Conservation (phyloP, 495 filamentous ascomycete genomes). For the Neurospora cerealis region DNA sequence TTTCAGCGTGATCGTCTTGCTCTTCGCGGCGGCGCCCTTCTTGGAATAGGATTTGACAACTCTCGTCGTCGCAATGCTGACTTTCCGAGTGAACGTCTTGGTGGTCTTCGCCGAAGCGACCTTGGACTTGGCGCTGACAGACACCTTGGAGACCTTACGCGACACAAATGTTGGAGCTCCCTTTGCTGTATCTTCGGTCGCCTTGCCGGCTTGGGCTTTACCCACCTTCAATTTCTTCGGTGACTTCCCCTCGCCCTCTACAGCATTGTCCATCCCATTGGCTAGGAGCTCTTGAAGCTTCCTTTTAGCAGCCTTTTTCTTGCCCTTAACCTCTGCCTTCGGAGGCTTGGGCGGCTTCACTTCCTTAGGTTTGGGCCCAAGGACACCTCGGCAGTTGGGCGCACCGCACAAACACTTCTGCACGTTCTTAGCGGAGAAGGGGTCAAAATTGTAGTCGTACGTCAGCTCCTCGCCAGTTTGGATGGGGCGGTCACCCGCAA, state of each 20-base stretch:
- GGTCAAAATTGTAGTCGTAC: slow-evolving; percentile 99
- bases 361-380: slow-evolving; percentile 63
- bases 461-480: slow-evolving; percentile 92
- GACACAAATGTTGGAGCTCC: slow-evolving; percentile 24
- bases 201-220: slow-evolving; percentile 16
- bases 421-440: slow-evolving; percentile 71
- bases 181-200: slow-evolving; percentile 16
- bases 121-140: slow-evolving; percentile 22
- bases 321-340: slow-evolving; percentile 19
- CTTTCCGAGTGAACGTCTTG: slow-evolving; percentile 1
- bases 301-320: slow-evolving; percentile 22
- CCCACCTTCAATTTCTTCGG: slow-evolving; percentile 23
- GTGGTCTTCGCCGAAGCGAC: slow-evolving; percentile 7
- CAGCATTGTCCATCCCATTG: slow-evolving; percentile 4
- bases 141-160: slow-evolving; percentile 28
- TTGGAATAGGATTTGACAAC: slow-evolving; percentile 21
- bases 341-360: slow-evolving; percentile 32
- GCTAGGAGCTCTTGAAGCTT: slow-evolving; percentile 22
- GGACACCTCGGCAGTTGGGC: slow-evolving; percentile 63
- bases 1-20: slow-evolving; percentile 3
- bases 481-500: slow-evolving; percentile 81
- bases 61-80: slow-evolving; percentile 10
- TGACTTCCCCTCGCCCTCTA: slow-evolving; percentile 5
- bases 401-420: slow-evolving; percentile 77
- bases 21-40: slow-evolving; percentile 12